A percentile compares a stretch with the other conserved stretches of the same genome.
Evolutionary conservation across 2,329 filamentous ascomycete genomes (phyloP).

Genomic region (Botryotinia globosa): DNA sequence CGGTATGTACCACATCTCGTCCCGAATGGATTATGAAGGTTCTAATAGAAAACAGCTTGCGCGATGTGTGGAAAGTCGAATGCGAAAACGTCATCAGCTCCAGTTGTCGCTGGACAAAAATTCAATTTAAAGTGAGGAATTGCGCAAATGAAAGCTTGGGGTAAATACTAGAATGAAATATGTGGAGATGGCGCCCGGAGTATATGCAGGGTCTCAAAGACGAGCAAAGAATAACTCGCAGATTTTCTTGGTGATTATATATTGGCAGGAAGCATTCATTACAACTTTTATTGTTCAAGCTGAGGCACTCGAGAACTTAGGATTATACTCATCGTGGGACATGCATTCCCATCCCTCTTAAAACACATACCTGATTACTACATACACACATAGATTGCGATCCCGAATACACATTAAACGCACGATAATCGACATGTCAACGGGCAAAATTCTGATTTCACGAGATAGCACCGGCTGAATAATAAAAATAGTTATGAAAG

Average conservation of each 20-base stretch:
- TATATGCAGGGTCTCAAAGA: neutral
- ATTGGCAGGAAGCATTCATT: conserved; percentile 10
- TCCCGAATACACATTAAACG: conserved; percentile 46
- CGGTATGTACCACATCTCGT: conserved; percentile 43
- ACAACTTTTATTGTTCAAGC: neutral
- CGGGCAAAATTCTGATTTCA: neutral
- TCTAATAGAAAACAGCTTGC: conserved; percentile 47
- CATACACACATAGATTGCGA: conserved; percentile 51
- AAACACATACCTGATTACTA: neutral
- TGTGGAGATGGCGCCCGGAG: neutral
- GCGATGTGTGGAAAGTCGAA: conserved; percentile 62
- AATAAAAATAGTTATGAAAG: neutral
- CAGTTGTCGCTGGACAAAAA: conserved; percentile 58
- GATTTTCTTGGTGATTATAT: neutral
- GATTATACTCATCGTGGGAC: neutral
- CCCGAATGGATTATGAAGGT: neutral
- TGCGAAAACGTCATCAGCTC: conserved; percentile 50
- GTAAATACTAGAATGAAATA: neutral
- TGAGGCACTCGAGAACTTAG: conserved; percentile 7
- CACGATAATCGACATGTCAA: neutral
- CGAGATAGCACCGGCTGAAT: neutral
- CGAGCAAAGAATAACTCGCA: neutral
- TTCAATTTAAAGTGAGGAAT: conserved; percentile 54
- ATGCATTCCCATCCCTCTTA: neutral
- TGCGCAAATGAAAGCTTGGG: neutral